Base-by-base conservation (phyloP, 2,329 filamentous ascomycete species). In the Diaporthe amygdali region DNA sequence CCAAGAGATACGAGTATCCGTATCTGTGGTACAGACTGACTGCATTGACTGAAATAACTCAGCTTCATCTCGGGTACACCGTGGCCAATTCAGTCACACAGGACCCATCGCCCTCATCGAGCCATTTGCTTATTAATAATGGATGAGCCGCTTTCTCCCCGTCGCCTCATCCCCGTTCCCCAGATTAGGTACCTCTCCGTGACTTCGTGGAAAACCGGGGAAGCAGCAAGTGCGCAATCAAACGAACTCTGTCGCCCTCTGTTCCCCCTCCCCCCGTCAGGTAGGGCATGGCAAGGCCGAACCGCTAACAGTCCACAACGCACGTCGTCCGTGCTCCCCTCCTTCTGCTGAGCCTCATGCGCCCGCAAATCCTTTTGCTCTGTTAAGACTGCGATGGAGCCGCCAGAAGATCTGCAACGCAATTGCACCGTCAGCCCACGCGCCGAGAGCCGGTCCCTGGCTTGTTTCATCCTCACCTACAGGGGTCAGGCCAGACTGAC, bases 401-500 rank as follows among this genome's bases (percentile, higher is more conserved):
- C 37, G 32, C 52, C 30, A 47, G 34, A 34, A 27, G 66, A 68
- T 68, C 66, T 68, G 51, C 66, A 68, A 34, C 52, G 51, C 66
- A 68, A 56, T 68, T 68, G 66, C 52, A 68, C 44, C 51, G 51
- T 46, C 59, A 49, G 44, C 59, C 66, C 66, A 55, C 51, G 66
- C 52, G 51, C 66, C 66, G 39, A 56, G 39, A 55, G 27, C 66
- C 51, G 66, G 49, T 68, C 39, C 66, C 66, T 56, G 51, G 66
- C 66, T 68, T 68, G 66, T 68, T 68, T 68, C 66, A 68, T 56
- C 51, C 52, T 68, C 52, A 30, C 27, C 51, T 46, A 47, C 66
- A 68, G 47, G 66, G 66, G 52, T 55, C 66, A 47, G 66, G 51
- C 59, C 44, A 64, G 44, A 37, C 41, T 54, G 37, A 68, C 52